These are phyloP conservation scores for Cryoendolithus antarcticus DNA, from an alignment of 2,329 filamentous ascomycete genomes.

Conservation along the genomic window DNA sequence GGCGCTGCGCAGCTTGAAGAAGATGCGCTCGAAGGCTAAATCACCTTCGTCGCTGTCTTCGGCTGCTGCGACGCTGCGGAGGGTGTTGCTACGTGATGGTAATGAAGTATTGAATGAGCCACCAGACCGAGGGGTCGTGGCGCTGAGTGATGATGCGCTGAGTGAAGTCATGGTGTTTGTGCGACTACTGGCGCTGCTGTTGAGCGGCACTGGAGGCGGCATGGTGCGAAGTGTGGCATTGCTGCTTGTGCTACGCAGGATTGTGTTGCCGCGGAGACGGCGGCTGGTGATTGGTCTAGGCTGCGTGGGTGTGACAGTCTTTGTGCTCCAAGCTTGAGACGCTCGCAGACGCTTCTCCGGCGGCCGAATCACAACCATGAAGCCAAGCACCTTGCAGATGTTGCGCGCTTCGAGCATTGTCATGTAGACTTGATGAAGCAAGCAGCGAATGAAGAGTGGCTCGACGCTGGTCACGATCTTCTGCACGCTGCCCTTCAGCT, in stretches of 20 bases:
- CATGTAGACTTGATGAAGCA: slow-evolving; percentile 47
- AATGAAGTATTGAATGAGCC: slow-evolving; percentile 52
- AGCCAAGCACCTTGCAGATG: slow-evolving; percentile 41
- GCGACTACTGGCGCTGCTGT: slow-evolving; percentile 39
- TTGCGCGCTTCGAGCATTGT: slow-evolving; percentile 48
- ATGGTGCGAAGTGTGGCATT: slow-evolving; percentile 22
- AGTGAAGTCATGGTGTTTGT: slow-evolving; percentile 39
- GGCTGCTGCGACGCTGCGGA: slow-evolving; percentile 19
- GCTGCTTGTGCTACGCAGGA: slow-evolving; percentile 32
- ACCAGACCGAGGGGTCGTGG: slow-evolving; percentile 63
- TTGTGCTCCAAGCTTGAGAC: slow-evolving; percentile 20
- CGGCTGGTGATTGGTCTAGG: slow-evolving; percentile 31
- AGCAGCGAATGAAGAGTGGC: slow-evolving; percentile 43
- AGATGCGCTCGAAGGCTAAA: slow-evolving; percentile 65
- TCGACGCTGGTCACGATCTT: slow-evolving; percentile 45
- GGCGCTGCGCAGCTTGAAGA: slow-evolving; percentile 59
- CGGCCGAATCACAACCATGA: slow-evolving; percentile 20
- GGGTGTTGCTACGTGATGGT: slow-evolving; percentile 33
- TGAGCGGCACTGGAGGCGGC: slow-evolving; percentile 30
- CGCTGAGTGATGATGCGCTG: slow-evolving; percentile 27
- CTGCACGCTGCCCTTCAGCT: slow-evolving; percentile 34
- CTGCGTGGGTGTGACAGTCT: slow-evolving; percentile 34
- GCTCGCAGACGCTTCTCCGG: slow-evolving; percentile 13
- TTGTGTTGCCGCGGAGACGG: slow-evolving; percentile 39
- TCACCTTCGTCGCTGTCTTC: slow-evolving; percentile 65